Base-by-base conservation (phyloP, 2,329 filamentous ascomycete species). In the Aureobasidium uvarum region DNA sequence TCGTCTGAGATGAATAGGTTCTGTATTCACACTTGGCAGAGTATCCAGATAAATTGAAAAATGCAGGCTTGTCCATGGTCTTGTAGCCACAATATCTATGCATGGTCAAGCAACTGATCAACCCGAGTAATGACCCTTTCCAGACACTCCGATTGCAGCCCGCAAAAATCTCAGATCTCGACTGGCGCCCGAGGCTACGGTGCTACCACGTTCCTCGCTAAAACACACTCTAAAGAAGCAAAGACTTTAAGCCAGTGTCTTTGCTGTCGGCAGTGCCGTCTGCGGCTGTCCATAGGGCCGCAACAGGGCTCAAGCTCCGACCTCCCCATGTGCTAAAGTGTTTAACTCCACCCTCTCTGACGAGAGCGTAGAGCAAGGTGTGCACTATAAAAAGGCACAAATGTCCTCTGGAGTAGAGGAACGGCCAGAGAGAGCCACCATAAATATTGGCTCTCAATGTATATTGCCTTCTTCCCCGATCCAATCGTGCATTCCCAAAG, bases 41-140 rank as follows among this genome's bases (percentile, higher is more conserved):
- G 31, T 48, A 25, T 31, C 25, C 56, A 60, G n/a, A 8, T 23
- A 60, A 25, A 60, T 38, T 25, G 28, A 48, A 31, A 25, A 23
- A 25, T 33, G 39, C 13, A 60, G 56, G 28, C 43, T 23, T 48
- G n/a, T 38, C 41, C 31, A 7, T 23, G 43, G 23, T 60, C 54
- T 60, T 60, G 56, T 60, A 60, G 43, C 43, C n/a, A 46, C 36
- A 8, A 48, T 11, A 31, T 7, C 43, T 43, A 36, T 38, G 31
- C 56, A 36, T 38, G 31, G 31, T 46, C 43, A 46, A 46, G 56
- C 43, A 16, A 41, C 23, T 23, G 56, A 60, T 60, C 31, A 14
- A 36, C 56, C 55, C 56, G 56, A 60, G 20, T 23, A 38, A 60
- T 48, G 28, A 23, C 56, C n/a, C n/a, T 31, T 60, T 60, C 31